Evolutionary conservation across 768 basidiomycete species (phyloP), one percentile per base, ranked within the genome.

Genomic region (Auricularia cornea): DNA sequence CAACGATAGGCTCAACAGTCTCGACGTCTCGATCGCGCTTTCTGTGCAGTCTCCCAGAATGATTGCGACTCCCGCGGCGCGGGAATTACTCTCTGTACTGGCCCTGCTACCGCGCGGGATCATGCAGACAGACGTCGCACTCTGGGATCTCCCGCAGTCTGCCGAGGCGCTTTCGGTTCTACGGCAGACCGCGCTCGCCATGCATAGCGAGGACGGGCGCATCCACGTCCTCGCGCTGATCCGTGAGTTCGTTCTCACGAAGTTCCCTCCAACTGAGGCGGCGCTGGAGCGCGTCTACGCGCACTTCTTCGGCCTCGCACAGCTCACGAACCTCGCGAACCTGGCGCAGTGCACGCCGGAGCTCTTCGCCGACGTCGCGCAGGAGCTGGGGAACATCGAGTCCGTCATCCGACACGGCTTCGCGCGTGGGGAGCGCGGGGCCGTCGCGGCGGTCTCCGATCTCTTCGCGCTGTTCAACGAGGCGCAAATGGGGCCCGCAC

Each of bases 111-210:
- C 54, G 8, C 6, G 16, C 26, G 54, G 54, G 4, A 26, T 68
- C 26, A 1, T 57, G 2, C 65, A 74, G 59, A 61, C 52, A 8
- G 59, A 68, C 51, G 60, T 70, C 1, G 61, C 29, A 0, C 60
- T 38, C 1, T 66, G 68, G 33, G 64, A 48, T 6, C 10, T 48
- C 20, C 20, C 16, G 5, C 20, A 18, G 6, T 16, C 11, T 18
- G 3, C 26, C 8, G 1, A 26, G 4, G 54, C 28, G 12, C 54
- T 57, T 31, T 26, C 54, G 8, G 26, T 26, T 6, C 28, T 57
- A 16, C 28, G 10, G 10, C 54, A 30, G 26, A 57, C 6, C 30
- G 6, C 54, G 16, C 30, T 57, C 11, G 54, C 28, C 10, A 10
- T 31, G 26, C 54, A 26, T 10, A 28, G 26, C 23, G 10, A 11